phyloP scores from a whole-genome alignment of 768 basidiomycete species.

The Macrolepiota fuliginosa region DNA sequence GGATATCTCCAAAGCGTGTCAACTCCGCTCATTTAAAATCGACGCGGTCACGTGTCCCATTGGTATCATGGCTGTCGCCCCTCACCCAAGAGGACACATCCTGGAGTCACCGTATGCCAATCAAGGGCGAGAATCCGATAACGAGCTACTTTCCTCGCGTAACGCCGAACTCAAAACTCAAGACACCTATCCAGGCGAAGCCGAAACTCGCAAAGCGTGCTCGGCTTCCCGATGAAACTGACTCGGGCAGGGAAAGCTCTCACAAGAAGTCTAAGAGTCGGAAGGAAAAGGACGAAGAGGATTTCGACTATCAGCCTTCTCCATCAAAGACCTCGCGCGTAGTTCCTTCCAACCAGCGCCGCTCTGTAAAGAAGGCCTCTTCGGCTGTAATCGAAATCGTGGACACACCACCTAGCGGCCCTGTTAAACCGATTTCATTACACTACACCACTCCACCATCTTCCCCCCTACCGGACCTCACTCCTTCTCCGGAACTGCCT shows the following conservation, averaged over 20 bases:
- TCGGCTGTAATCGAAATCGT: not conserved
- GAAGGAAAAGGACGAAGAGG: not conserved
- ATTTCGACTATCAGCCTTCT: not conserved
- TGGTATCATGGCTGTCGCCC: not conserved
- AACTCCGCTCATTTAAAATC: constrained; percentile 26
- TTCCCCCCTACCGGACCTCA: constrained; percentile 10
- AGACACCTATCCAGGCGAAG: not conserved
- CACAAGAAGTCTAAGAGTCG: constrained; percentile 7
- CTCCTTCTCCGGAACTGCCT: constrained; percentile 1
- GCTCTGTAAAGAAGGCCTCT: not conserved
- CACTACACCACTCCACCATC: constrained; percentile 2
- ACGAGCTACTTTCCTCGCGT: constrained; percentile 20
- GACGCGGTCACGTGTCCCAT: constrained; percentile 18
- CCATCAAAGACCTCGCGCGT: not conserved
- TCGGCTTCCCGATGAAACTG: not conserved
- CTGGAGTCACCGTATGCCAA: constrained; percentile 11
- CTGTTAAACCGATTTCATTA: not conserved
- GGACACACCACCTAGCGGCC: not conserved
- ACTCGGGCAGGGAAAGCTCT: not conserved
- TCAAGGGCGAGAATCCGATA: constrained; percentile 21
- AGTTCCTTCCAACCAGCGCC: not conserved
- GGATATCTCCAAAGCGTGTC: constrained; percentile 32
- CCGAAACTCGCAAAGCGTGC: not conserved
- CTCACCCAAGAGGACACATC: not conserved
- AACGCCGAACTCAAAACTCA: not conserved